phyloP scores from a whole-genome alignment of 2,329 filamentous ascomycete genomes.

The Fusarium papillatum region DNA sequence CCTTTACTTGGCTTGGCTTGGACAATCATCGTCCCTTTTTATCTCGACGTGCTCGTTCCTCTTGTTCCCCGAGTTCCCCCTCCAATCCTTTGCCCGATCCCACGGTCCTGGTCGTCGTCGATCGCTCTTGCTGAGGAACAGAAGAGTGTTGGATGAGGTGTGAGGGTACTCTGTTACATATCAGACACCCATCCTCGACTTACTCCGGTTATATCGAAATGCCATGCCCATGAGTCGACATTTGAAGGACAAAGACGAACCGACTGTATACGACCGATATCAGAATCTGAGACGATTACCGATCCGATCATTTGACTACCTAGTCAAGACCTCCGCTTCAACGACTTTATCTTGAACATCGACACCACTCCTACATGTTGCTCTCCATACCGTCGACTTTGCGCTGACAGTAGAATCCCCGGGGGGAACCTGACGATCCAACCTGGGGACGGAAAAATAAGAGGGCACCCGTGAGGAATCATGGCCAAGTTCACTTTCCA shows the following conservation, averaged over 20 bases:
- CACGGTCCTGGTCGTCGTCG: constrained; percentile 15
- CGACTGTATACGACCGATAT: constrained; percentile 2
- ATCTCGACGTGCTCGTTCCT: constrained; percentile 35
- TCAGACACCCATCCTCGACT: background rate
- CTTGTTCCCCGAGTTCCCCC: constrained; percentile 33
- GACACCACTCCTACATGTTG: constrained; percentile 38
- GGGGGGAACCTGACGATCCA: constrained; percentile 27
- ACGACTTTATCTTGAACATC: background rate
- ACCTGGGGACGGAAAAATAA: constrained; percentile 25
- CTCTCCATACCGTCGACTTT: constrained; percentile 31
- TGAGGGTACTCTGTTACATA: background rate
- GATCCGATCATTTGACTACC: background rate
- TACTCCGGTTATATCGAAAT: constrained; percentile 9
- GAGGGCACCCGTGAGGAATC: constrained; percentile 11
- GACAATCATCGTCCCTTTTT: constrained; percentile 36
- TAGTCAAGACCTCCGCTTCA: background rate
- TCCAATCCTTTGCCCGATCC: constrained; percentile 11
- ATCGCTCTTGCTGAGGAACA: constrained; percentile 5
- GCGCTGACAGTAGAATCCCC: constrained; percentile 38
- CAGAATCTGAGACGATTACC: background rate
- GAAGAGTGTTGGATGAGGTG: constrained; percentile 9
- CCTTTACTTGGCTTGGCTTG: constrained; percentile 12
- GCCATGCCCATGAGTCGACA: constrained; percentile 20
- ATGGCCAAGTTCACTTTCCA: constrained; percentile 48
- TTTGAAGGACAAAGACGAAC: constrained; percentile 11